Evolutionary conservation across 352 stramenopile species (phyloP).

Genomic region (Globisporangium polare): DNA sequence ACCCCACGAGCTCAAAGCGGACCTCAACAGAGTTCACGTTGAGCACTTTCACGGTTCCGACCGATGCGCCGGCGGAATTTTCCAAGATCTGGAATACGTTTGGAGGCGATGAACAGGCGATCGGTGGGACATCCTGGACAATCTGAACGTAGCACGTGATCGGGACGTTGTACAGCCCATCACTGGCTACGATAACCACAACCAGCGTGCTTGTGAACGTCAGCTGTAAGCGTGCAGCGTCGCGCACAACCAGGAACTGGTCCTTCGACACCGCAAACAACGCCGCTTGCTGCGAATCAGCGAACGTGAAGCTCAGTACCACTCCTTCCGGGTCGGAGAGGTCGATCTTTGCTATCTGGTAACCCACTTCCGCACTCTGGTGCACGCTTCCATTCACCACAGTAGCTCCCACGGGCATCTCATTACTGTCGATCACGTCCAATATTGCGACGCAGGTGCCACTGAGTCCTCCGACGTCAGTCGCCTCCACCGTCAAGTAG

Average conservation of each 20-base stretch:
- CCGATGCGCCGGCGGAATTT: constrained; percentile 5
- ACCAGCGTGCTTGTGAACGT: constrained; percentile 2
- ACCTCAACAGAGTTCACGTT: background rate
- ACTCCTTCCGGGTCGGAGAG: constrained; percentile 6
- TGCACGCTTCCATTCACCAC: constrained; percentile 33
- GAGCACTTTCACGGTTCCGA: constrained; percentile 3
- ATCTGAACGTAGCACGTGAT: constrained; percentile 21
- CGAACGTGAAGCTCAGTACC: background rate
- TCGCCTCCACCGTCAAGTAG: constrained; percentile 27
- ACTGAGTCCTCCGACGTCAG: constrained; percentile 29
- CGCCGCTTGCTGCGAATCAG: background rate
- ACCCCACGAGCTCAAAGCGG: constrained; percentile 8
- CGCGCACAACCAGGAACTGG: constrained; percentile 9
- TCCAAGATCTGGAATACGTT: constrained; percentile 8
- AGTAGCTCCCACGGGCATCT: constrained; percentile 26
- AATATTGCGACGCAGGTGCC: constrained; percentile 28
- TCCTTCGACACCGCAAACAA: constrained; percentile 10
- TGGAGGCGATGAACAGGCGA: constrained; percentile 20
- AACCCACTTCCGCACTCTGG: constrained; percentile 17
- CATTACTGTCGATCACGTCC: constrained; percentile 37
- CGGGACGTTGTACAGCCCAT: constrained; percentile 20
- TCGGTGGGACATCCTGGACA: constrained; percentile 26
- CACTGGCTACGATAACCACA: constrained; percentile 4
- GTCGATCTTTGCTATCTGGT: constrained; percentile 9
- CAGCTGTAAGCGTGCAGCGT: background rate